Evolutionary conservation across 805 yeast genomes (phyloP), one percentile per base, ranked within the genome.

Genomic region (Cyberlindnera euphorbiae): DNA sequence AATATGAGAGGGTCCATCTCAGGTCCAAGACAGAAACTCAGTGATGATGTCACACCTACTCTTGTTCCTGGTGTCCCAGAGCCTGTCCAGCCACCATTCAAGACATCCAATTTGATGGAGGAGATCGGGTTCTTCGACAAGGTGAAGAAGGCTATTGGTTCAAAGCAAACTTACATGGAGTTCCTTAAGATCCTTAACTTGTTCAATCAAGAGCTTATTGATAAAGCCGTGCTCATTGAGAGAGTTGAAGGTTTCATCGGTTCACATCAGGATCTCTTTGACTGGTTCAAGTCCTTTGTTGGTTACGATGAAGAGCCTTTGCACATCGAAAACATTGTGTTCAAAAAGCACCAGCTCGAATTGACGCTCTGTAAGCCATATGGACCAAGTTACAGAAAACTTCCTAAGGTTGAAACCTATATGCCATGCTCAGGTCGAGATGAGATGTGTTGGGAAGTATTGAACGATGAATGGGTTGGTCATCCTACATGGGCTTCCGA

Each of bases 401-500:
- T 90, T 36, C 98, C 98, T 18, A 89, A 89, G 52, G 77, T 93
- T 1, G 97, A 90, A 58, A 86, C 96, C 0, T 84, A 77, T 54
- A 88, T 88, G 95, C 97, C 97, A 16, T 90, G 97, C 52, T 84
- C 95, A 8, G 98, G 98, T 13, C 78, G 99, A 52, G 99, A 93
- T 62, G 97, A 90, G 52, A 84, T 93, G 89, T 93, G 98, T 59
- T 90, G 97, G 97, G 97, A 90, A 55, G 96, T 93, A 12, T 71
- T 93, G 50, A 93, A 93, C 60, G 98, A 93, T 59, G 97, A 90
- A 62, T 93, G 97, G 97, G 97, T 93, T 24, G 96, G 97, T 6
- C 97, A 93, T 62, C 99, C 99, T 16, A 94, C 96, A n/a, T 93
- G 99, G 99, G 98, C 97, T 4, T 90, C 97, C 0, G 99, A 93